These are phyloP conservation scores for Coemansia sp. DNA, from an alignment of 192 early-diverging fungal species.

Conservation along the genomic window DNA sequence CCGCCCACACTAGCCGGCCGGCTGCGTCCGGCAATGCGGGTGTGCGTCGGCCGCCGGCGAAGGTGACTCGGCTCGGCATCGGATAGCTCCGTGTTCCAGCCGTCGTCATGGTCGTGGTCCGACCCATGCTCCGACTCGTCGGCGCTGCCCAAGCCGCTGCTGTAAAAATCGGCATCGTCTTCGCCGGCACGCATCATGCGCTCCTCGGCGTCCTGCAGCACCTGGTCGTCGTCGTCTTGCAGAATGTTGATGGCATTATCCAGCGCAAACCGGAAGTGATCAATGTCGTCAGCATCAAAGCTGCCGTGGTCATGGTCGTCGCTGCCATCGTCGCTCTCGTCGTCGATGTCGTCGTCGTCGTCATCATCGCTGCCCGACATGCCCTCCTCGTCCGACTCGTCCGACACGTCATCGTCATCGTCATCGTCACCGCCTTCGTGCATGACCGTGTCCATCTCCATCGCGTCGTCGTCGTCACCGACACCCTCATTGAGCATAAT, in stretches of 20 bases:
- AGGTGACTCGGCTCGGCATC: slow-evolving; percentile 11
- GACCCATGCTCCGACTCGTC: slow-evolving; percentile 34
- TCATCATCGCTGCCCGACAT: slow-evolving; percentile 40
- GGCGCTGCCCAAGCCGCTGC: slow-evolving; percentile 56
- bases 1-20: slow-evolving; percentile 14
- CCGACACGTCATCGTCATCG: slow-evolving; percentile 54
- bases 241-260: slow-evolving; percentile 30
- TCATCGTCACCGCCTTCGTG: slow-evolving; percentile 48
- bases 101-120: slow-evolving; percentile 18
- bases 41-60: neutral
- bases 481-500: slow-evolving; percentile 49
- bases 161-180: slow-evolving; percentile 56
- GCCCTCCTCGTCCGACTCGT: slow-evolving; percentile 44
- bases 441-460: slow-evolving; percentile 47
- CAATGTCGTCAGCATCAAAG: neutral
- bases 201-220: slow-evolving; percentile 32
- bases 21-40: slow-evolving; percentile 6
- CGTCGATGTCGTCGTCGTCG: slow-evolving; percentile 50
- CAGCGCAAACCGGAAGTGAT: slow-evolving; percentile 18
- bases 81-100: slow-evolving; percentile 31
- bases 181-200: slow-evolving; percentile 56
- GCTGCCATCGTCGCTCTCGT: slow-evolving; percentile 4
- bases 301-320: neutral
- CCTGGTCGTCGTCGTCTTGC: slow-evolving; percentile 15
- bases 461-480: slow-evolving; percentile 60